Conservation (phyloP, 768 basidiomycete species). For the Crassisporium funariophilum region DNA sequence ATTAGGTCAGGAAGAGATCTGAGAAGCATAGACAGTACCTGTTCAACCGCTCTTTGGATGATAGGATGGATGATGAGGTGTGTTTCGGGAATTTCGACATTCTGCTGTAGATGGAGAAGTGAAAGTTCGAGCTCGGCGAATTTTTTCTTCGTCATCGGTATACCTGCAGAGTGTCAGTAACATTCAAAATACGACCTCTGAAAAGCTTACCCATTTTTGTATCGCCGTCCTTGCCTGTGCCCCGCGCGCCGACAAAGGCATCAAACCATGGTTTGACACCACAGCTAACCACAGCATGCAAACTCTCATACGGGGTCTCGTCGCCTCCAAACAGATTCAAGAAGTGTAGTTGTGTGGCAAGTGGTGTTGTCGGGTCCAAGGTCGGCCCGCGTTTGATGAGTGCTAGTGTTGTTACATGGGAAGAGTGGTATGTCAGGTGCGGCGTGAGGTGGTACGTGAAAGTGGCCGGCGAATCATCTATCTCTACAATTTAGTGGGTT, state of each 20-base stretch:
- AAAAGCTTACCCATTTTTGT: constrained; percentile 66
- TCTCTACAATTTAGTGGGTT: constrained; percentile 5
- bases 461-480: constrained; percentile 68
- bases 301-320: constrained; percentile 90
- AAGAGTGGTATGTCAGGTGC: constrained; percentile 77
- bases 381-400: constrained; percentile 90
- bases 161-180: constrained; percentile 44
- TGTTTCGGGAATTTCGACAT: constrained; percentile 98
- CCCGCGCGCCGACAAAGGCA: constrained; percentile 88
- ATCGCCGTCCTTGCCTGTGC: constrained; percentile 74
- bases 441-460: constrained; percentile 70
- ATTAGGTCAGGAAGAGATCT: background rate
- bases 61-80: constrained; percentile 89
- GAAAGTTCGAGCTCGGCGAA: constrained; percentile 97
- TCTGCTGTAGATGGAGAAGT: constrained; percentile 93
- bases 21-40: constrained; percentile 33
- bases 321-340: constrained; percentile 90
- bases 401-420: constrained; percentile 84
- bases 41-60: constrained; percentile 86
- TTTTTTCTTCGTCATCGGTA: constrained; percentile 99
- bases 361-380: constrained; percentile 77
- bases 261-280: constrained; percentile 99
- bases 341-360: constrained; percentile 87
- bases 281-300: constrained; percentile 92
- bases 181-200: background rate